Conservation (phyloP, 2,329 filamentous ascomycete genomes). For the Pseudogymnoascus sp. region DNA sequence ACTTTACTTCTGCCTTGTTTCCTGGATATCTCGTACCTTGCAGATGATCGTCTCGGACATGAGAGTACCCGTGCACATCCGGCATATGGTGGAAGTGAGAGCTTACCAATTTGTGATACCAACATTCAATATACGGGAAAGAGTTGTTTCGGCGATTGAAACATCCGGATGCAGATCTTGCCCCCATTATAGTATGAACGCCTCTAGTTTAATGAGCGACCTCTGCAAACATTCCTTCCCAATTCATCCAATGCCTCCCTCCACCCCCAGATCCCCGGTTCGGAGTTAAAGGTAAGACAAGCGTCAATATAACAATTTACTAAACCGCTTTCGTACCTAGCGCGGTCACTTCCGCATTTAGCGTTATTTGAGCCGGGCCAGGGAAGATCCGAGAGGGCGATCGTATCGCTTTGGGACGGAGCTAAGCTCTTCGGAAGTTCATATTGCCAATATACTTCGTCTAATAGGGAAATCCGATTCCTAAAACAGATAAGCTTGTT, state of each 20-base stretch:
- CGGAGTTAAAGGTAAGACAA: neutral
- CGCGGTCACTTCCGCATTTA: neutral
- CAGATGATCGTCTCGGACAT: neutral
- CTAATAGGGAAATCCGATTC: neutral
- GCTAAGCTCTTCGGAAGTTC: neutral
- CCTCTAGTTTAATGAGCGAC: neutral
- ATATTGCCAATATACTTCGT: neutral
- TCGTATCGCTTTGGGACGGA: neutral
- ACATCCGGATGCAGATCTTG: neutral
- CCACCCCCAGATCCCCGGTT: no score
- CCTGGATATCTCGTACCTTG: neutral
- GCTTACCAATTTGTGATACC: neutral
- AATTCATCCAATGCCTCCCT: neutral
- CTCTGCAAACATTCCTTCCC: neutral
- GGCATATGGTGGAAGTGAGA: neutral
- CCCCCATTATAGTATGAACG: neutral
- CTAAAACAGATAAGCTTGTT: neutral
- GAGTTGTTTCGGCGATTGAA: neutral
- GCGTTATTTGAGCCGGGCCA: neutral
- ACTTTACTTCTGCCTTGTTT: neutral
- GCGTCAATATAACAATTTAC: neutral
- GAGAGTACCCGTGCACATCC: neutral
- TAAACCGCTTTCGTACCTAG: neutral
- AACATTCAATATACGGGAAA: neutral
- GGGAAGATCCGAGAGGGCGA: conserved; percentile 3